A percentile compares a stretch with the other conserved stretches of the same genome.
These are phyloP conservation scores for Pelargonium nanum DNA, from an alignment of 345 rosid species.

Conservation along the genomic window DNA sequence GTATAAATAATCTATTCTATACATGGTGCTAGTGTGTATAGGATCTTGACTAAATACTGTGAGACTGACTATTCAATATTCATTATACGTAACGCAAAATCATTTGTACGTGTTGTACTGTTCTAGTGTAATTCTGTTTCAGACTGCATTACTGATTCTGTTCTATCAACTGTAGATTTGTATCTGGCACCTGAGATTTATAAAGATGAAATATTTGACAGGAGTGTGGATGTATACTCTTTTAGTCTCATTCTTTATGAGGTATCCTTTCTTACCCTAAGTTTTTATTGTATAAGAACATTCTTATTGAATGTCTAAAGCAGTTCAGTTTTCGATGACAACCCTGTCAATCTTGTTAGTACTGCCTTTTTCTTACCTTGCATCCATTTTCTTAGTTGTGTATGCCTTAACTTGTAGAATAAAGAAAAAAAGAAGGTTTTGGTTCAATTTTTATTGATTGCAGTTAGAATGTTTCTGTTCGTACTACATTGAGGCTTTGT, in stretches of 20 bases:
- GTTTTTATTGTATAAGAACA: neutral
- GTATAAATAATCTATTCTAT: too few relatives aligned
- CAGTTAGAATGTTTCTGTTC: too few relatives aligned
- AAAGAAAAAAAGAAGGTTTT: too few relatives aligned
- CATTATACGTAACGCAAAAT: neutral
- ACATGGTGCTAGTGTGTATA: neutral
- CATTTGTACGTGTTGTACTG: too few relatives aligned
- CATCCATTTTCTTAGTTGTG: neutral
- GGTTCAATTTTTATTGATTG: too few relatives aligned
- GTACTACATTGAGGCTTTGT: too few relatives aligned
- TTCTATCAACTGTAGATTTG: constrained; percentile 34
- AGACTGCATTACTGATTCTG: constrained; percentile 5
- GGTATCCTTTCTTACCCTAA: constrained; percentile 34
- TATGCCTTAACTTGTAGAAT: too few relatives aligned
- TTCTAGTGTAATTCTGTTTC: neutral
- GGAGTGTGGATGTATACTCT: constrained; percentile 74
- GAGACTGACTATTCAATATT: neutral
- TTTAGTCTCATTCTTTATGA: constrained; percentile 77
- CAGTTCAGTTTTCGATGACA: neutral
- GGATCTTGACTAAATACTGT: neutral
- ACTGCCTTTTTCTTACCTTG: neutral
- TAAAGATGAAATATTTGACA: constrained; percentile 50
- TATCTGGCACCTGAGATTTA: constrained; percentile 81
- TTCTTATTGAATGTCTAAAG: neutral
- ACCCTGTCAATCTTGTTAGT: neutral